These are phyloP conservation scores for Hansenula lynferdii DNA, from an alignment of 1,139 yeast genomes.

Conservation along the genomic window DNA sequence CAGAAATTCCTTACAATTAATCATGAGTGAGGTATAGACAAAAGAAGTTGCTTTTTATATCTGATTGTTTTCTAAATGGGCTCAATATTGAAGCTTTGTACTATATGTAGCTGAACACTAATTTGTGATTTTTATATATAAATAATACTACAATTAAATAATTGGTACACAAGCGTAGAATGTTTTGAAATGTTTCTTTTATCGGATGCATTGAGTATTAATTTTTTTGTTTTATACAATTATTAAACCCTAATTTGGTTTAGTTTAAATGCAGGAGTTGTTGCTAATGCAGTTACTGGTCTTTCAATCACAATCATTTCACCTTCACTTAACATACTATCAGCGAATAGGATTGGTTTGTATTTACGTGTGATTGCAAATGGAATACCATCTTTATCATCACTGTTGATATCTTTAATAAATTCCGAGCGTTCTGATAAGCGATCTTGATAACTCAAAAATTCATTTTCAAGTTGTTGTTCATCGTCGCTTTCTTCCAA, in stretches of 20 bases:
- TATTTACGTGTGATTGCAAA: conserved; percentile 80
- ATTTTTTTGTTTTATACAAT: neutral
- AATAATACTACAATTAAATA: too few species aligned
- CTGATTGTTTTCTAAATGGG: too few species aligned
- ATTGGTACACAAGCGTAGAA: too few species aligned
- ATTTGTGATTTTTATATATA: too few species aligned
- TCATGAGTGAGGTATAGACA: too few species aligned
- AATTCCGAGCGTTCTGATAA: conserved; percentile 23
- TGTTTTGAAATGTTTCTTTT: too few species aligned
- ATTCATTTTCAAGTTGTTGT: conserved; percentile 11
- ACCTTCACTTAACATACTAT: conserved; percentile 41
- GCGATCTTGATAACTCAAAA: conserved; percentile 9
- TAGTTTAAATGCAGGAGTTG: conserved; percentile 72
- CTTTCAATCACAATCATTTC: conserved; percentile 76
- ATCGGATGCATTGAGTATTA: neutral
- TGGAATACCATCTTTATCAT: conserved; percentile 29
- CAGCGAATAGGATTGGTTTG: conserved; percentile 66
- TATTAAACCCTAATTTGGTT: conserved; percentile 55
- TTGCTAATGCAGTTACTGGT: conserved; percentile 58
- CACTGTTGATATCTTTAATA: conserved; percentile 23
- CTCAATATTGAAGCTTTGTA: too few species aligned
- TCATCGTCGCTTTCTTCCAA: conserved; percentile 21
- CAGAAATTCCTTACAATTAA: conserved; percentile 15
- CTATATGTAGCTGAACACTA: too few species aligned
- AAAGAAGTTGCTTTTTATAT: too few species aligned